Percentiles rank a stretch among this genome's conserved stretches.
Conservation (phyloP, 2,329 filamentous ascomycete genomes). For the Clarireedia hainanense region DNA sequence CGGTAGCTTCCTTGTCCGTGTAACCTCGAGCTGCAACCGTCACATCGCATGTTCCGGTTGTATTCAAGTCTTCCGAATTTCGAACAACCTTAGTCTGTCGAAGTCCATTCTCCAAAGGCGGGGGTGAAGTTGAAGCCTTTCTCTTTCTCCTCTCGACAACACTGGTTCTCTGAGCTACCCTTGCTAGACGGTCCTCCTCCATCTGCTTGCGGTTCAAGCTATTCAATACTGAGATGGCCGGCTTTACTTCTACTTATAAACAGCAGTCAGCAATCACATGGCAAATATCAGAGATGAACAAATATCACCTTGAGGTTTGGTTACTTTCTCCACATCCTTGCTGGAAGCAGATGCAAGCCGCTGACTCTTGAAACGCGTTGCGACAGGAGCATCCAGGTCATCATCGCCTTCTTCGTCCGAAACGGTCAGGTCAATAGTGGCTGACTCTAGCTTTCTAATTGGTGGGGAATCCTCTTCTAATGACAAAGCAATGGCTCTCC, state of each 20-base stretch:
- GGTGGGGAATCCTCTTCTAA: slow-evolving; percentile 26
- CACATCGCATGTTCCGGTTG: neutral
- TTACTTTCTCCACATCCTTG: neutral
- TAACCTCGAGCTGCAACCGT: neutral
- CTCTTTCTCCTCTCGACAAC: slow-evolving; percentile 30
- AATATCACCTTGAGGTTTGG: neutral
- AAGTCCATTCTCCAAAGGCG: slow-evolving; percentile 5
- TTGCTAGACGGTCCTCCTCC: slow-evolving; percentile 74
- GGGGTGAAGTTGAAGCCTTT: slow-evolving; percentile 28
- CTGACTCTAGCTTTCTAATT: slow-evolving; percentile 5
- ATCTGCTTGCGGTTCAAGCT: slow-evolving; percentile 64
- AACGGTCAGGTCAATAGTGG: slow-evolving; percentile 26
- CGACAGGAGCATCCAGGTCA: slow-evolving; percentile 26
- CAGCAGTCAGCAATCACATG: neutral
- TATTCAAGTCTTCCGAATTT: neutral
- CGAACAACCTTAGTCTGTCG: slow-evolving; percentile 4
- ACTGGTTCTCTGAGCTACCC: slow-evolving; percentile 37
- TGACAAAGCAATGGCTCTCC: slow-evolving; percentile 52
- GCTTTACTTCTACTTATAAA: neutral
- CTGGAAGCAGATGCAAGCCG: neutral
- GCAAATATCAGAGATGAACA: too few relatives aligned
- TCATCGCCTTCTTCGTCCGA: slow-evolving; percentile 27
- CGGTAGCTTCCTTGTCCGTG: neutral
- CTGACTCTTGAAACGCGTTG: neutral
- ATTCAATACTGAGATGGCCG: neutral